Conservation (phyloP, 305 asterid species). For the Ruellia speciosa region DNA sequence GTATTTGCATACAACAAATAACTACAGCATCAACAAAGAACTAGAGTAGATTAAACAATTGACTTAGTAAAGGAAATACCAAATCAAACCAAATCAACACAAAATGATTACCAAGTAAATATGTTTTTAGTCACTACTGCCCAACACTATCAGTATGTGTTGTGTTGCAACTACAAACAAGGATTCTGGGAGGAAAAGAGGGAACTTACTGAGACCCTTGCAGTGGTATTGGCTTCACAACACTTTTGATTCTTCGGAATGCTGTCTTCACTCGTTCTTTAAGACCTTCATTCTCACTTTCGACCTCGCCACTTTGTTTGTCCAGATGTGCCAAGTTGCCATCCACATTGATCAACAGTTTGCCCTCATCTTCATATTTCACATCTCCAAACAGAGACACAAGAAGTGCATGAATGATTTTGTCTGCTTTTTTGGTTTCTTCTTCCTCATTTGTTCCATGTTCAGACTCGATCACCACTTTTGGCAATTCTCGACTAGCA, state of each 20-base stretch:
- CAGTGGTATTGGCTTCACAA: slow-evolving; percentile 81
- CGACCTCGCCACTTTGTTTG: slow-evolving; percentile 69
- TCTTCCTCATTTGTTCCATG: slow-evolving; percentile 39
- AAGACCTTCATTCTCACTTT: slow-evolving; percentile 69
- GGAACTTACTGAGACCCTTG: slow-evolving; percentile 30
- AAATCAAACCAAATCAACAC: no score
- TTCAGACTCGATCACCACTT: slow-evolving; percentile 60
- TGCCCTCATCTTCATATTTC: slow-evolving; percentile 59
- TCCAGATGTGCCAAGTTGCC: slow-evolving; percentile 63
- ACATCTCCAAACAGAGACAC: slow-evolving; percentile 85
- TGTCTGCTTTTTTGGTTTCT: slow-evolving; percentile 59
- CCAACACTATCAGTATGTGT: no score
- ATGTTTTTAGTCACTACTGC: no score
- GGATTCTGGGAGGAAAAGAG: not conserved
- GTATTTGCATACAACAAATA: no score
- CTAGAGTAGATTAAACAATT: no score
- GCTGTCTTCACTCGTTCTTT: slow-evolving; percentile 76
- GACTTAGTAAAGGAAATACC: no score
- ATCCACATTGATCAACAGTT: slow-evolving; percentile 61
- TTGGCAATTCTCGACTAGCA: slow-evolving; percentile 79
- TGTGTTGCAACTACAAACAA: no score
- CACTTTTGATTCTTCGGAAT: slow-evolving; percentile 54
- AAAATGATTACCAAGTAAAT: no score
- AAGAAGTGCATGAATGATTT: slow-evolving; percentile 70
- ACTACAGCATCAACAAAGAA: no score